Conservation (phyloP, 2,329 filamentous ascomycete genomes). For the Hypoxylon sp. region DNA sequence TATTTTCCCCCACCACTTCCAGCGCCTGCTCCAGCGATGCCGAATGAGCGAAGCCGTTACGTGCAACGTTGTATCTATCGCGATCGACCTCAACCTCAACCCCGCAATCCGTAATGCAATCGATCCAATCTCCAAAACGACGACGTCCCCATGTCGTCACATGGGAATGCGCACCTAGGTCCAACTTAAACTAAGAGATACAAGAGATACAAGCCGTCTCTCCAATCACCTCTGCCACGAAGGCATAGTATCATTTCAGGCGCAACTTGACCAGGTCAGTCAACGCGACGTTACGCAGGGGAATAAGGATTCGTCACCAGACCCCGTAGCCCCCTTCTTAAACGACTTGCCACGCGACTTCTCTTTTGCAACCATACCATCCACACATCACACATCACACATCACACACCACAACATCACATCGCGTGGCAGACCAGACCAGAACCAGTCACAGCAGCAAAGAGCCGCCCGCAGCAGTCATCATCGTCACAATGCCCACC, state of each 20-base stretch:
- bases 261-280: neutral
- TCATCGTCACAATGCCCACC: constrained; percentile 33
- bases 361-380: constrained; percentile 4
- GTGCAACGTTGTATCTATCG: constrained; percentile 37
- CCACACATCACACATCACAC: no score
- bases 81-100: constrained; percentile 6
- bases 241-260: constrained; percentile 13
- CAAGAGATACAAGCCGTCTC: no score
- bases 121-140: constrained; percentile 23
- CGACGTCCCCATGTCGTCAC: constrained; percentile 28
- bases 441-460: neutral
- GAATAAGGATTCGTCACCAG: constrained; percentile 16
- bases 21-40: constrained; percentile 18
- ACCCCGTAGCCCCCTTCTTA: neutral
- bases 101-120: constrained; percentile 37
- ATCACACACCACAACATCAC: no score
- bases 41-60: constrained; percentile 9
- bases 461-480: neutral
- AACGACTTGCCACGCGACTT: neutral
- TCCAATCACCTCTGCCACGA: constrained; percentile 8
- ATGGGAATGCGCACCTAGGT: constrained; percentile 12
- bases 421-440: neutral
- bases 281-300: constrained; percentile 28
- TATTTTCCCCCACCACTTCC: constrained; percentile 5
- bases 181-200: no score